These are phyloP conservation scores for Fraxinus albicans DNA, from an alignment of 305 asterid species.

Conservation along the genomic window DNA sequence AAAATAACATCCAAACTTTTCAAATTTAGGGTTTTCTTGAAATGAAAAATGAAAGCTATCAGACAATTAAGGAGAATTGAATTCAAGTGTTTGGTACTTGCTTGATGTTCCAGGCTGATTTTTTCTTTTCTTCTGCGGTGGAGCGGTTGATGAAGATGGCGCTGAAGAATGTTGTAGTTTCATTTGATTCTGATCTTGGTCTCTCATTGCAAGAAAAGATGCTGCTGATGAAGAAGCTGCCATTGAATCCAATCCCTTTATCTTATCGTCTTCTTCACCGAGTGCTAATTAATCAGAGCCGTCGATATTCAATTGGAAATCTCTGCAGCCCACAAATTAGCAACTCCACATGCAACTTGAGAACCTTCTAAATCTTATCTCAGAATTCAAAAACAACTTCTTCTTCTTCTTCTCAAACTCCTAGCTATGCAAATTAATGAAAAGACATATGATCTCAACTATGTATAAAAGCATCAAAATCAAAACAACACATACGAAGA, in stretches of 20 bases:
- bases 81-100: conserved; percentile 37
- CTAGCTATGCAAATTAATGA: not conserved
- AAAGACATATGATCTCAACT: not conserved
- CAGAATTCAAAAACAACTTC: not conserved
- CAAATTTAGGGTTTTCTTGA: conserved; percentile 23
- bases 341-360: conserved; percentile 11
- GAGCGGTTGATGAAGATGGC: conserved; percentile 26
- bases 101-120: conserved; percentile 87
- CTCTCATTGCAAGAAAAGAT: conserved; percentile 49
- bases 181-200: conserved; percentile 41
- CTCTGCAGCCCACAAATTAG: not conserved
- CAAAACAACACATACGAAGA: not conserved
- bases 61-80: not conserved
- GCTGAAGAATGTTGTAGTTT: conserved; percentile 28
- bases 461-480: no score
- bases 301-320: not conserved
- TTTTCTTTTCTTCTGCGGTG: conserved; percentile 44
- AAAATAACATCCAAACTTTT: not conserved
- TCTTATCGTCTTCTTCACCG: not conserved
- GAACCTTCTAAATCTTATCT: not conserved
- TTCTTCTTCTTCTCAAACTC: not conserved
- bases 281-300: not conserved
- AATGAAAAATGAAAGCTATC: not conserved
- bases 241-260: conserved; percentile 24
- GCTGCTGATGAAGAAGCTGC: conserved; percentile 55